Percentiles rank a stretch among this genome's conserved stretches.
These are phyloP conservation scores for Drechslera avenae DNA, from an alignment of 2,329 filamentous ascomycete genomes.

Conservation along the genomic window DNA sequence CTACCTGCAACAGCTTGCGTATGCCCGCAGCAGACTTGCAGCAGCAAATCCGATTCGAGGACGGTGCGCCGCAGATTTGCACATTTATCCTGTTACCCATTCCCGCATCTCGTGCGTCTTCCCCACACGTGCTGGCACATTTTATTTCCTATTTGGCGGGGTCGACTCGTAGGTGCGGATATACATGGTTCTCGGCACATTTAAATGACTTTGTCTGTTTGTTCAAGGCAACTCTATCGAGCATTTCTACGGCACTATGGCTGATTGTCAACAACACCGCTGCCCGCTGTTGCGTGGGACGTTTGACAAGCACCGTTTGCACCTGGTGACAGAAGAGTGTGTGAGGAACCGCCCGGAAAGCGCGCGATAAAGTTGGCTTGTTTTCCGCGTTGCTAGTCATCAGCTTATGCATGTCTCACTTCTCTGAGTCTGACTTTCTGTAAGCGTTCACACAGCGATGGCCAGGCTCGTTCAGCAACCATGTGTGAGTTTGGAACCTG, in stretches of 20 bases:
- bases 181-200: no score
- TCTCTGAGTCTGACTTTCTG: neutral
- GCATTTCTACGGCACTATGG: neutral
- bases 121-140: neutral
- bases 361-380: neutral
- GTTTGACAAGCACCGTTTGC: neutral
- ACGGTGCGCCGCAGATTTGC: neutral
- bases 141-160: neutral
- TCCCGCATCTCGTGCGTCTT: neutral
- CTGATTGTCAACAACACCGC: neutral
- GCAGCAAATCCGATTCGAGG: neutral
- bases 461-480: neutral
- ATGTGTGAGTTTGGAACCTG: neutral
- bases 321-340: neutral
- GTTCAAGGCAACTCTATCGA: neutral
- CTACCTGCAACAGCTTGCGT: slow-evolving; percentile 9
- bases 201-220: neutral
- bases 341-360: neutral
- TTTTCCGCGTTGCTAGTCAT: neutral
- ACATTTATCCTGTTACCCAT: slow-evolving; percentile 1
- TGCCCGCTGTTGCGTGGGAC: neutral
- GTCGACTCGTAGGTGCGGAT: no score
- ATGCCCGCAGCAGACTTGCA: slow-evolving; percentile 9
- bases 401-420: neutral
- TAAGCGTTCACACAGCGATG: neutral